Conservation (phyloP, 1,284 basidiomycete genomes). For the Leccinum variabile region DNA sequence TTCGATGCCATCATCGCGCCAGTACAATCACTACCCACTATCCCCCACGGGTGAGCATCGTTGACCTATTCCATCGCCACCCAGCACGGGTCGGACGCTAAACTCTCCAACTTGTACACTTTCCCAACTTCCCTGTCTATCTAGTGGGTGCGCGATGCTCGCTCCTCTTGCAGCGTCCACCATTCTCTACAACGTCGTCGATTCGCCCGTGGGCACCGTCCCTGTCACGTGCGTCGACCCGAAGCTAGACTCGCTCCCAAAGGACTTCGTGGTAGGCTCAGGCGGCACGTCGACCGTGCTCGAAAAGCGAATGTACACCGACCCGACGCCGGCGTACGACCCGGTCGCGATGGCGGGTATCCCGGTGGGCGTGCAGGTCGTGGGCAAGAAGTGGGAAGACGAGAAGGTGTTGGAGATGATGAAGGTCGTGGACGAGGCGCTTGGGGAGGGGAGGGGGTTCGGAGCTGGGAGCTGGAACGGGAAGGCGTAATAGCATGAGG, state of each 20-base stretch:
- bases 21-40: conserved; percentile 67
- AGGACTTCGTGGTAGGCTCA: conserved; percentile 53
- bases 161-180: conserved; percentile 54
- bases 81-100: neutral
- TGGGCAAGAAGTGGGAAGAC: conserved; percentile 79
- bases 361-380: conserved; percentile 82
- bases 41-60: conserved; percentile 63
- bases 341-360: conserved; percentile 73
- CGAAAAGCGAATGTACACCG: conserved; percentile 58
- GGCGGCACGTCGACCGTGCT: conserved; percentile 53
- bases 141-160: conserved; percentile 53
- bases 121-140: neutral
- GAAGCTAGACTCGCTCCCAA: conserved; percentile 55
- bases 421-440: conserved; percentile 71
- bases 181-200: conserved; percentile 72
- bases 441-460: conserved; percentile 54
- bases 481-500: conserved; percentile 5
- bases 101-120: neutral
- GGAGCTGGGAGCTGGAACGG: conserved; percentile 45
- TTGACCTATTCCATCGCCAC: neutral
- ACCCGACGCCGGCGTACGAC: conserved; percentile 60
- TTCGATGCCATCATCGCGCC: conserved; percentile 81
- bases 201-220: conserved; percentile 73
- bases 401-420: conserved; percentile 85
- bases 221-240: conserved; percentile 82